Evolutionary conservation across 305 asterid species (phyloP).

Genomic region (Fraxinus sp.): DNA sequence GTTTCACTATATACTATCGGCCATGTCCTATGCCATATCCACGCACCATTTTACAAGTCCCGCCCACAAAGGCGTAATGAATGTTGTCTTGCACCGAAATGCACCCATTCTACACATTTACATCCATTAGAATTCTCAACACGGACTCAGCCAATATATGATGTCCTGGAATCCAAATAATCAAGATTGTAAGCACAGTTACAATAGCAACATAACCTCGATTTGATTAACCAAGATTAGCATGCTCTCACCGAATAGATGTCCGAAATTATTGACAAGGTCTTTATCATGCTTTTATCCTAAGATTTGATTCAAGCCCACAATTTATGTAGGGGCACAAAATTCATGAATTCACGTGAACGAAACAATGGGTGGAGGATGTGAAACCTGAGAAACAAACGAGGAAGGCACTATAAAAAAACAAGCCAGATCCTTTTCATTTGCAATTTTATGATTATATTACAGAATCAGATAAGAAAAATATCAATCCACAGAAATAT

Average conservation of each 20-base stretch:
- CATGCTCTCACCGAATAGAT: not conserved
- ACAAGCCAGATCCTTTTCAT: not conserved
- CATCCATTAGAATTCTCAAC: not conserved
- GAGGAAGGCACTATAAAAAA: not conserved
- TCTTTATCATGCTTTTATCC: not conserved
- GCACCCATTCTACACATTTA: not conserved
- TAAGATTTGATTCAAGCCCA: not conserved
- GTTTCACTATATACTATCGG: not conserved
- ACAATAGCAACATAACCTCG: not conserved
- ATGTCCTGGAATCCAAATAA: not conserved
- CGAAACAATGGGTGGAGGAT: not conserved
- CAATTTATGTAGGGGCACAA: not conserved
- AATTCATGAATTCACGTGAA: not conserved
- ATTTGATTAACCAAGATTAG: not conserved
- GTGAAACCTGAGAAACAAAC: not conserved
- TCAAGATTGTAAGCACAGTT: not conserved
- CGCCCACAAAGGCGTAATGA: not conserved
- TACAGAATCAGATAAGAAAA: not conserved
- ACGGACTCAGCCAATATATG: not conserved
- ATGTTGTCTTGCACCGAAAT: not conserved
- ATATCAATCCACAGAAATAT: not conserved
- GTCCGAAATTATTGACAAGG: not conserved
- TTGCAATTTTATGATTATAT: not conserved
- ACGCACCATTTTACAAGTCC: not conserved
- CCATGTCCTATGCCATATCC: not conserved